Conservation (phyloP, 2,329 filamentous ascomycete genomes). For the Colletotrichum tamarilloi region DNA sequence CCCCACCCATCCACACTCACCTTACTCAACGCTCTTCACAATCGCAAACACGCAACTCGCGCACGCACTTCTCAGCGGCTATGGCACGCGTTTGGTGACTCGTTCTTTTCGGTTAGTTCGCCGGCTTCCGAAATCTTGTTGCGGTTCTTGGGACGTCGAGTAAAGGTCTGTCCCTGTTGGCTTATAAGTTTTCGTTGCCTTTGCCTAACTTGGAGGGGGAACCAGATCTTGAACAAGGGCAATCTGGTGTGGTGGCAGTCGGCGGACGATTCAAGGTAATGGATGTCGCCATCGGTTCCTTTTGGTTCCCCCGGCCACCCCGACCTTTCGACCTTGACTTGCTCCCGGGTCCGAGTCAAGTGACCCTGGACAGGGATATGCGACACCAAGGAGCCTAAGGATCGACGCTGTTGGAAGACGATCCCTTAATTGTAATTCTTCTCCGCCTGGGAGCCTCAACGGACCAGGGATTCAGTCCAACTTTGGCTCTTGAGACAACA, state of each 20-base stretch:
- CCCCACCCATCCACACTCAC: not conserved
- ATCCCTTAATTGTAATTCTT: not conserved
- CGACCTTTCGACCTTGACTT: not conserved
- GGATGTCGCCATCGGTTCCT: not conserved
- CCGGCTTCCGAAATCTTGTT: slow-evolving; percentile 24
- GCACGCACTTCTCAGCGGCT: not conserved
- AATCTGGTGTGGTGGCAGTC: not conserved
- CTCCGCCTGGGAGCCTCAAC: slow-evolving; percentile 6
- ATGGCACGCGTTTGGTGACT: not conserved
- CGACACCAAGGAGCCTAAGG: slow-evolving; percentile 18
- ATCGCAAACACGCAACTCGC: not conserved
- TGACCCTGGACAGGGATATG: slow-evolving; percentile 26
- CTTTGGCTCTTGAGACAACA: slow-evolving; percentile 23
- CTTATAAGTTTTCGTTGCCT: not conserved
- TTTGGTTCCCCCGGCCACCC: slow-evolving; percentile 1
- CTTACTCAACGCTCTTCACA: not conserved
- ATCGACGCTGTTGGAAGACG: slow-evolving; percentile 21
- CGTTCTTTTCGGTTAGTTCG: not conserved
- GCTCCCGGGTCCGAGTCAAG: slow-evolving; percentile 12
- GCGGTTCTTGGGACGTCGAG: not conserved
- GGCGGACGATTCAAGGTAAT: not conserved
- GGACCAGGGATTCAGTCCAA: slow-evolving; percentile 11
- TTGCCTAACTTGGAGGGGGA: slow-evolving; percentile 8
- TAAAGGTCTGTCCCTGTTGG: slow-evolving; percentile 9
- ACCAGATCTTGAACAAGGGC: not conserved